Evolutionary conservation across 768 basidiomycete genomes (phyloP).

Genomic region (Leucogyrophana mollusca): DNA sequence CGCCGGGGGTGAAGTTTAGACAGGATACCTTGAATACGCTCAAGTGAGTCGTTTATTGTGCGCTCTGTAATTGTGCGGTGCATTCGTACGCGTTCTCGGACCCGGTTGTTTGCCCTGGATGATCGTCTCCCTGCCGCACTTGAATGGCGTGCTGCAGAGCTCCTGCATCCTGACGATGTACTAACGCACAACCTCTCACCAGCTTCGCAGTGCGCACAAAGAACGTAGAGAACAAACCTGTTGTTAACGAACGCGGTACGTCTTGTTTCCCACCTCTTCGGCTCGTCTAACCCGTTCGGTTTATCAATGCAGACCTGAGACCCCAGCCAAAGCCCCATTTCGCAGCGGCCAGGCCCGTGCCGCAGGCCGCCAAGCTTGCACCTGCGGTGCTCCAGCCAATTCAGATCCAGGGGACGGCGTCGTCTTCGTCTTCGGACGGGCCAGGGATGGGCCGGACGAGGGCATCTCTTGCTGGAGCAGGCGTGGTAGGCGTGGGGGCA

Average conservation of each 20-base stretch:
- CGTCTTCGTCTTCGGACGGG: no score
- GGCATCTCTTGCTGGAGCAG: no score
- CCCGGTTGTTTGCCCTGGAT: no score
- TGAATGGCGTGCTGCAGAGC: no score
- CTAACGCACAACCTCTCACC: no score
- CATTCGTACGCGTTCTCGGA: background rate
- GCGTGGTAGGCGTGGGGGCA: conserved; percentile 27
- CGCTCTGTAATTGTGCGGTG: background rate
- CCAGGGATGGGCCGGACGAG: no score
- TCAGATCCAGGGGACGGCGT: conserved; percentile 27
- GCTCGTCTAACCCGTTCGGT: conserved; percentile 6
- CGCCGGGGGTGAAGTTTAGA: conserved; percentile 78
- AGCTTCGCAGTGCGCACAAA: conserved; percentile 84
- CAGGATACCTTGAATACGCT: conserved; percentile 90
- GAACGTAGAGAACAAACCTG: conserved; percentile 81
- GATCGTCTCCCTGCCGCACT: no score
- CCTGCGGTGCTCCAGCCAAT: conserved; percentile 46
- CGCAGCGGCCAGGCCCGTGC: conserved; percentile 52
- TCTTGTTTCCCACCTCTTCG: background rate
- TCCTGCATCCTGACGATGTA: no score
- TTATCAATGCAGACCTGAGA: conserved; percentile 56
- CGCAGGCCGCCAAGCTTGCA: conserved; percentile 37
- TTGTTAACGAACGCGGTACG: conserved; percentile 73
- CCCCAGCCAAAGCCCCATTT: conserved; percentile 62
- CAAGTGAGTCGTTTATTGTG: conserved; percentile 73